Percentiles rank a stretch among this genome's conserved stretches.
Evolutionary conservation across 805 yeast genomes (phyloP).

Genomic region (Kodamaea leandrae): DNA sequence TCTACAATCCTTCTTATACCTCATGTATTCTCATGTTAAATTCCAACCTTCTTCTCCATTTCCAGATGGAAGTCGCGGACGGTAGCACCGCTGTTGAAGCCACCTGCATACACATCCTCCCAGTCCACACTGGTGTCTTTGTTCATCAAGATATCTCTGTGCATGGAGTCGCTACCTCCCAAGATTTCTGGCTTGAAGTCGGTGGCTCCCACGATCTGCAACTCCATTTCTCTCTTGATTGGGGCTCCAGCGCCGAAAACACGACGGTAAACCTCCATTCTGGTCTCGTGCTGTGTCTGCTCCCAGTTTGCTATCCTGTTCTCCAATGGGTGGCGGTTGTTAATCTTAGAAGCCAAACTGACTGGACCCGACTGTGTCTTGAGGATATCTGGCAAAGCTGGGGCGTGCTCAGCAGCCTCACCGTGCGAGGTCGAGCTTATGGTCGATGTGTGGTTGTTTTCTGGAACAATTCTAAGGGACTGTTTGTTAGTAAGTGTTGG

Average conservation of each 20-base stretch:
- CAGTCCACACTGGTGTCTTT: slow-evolving; percentile 80
- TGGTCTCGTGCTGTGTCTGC: slow-evolving; percentile 61
- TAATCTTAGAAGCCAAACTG: slow-evolving; percentile 57
- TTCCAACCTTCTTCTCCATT: slow-evolving; percentile 63
- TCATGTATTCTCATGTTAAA: slow-evolving; percentile 30
- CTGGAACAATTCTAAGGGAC: slow-evolving; percentile 59
- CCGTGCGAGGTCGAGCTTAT: slow-evolving; percentile 54
- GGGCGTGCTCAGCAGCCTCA: slow-evolving; percentile 61
- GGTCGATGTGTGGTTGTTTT: slow-evolving; percentile 39
- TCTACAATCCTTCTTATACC: neutral
- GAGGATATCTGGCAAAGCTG: slow-evolving; percentile 66
- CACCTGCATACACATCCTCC: slow-evolving; percentile 86
- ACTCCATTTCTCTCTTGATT: slow-evolving; percentile 86
- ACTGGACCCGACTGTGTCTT: slow-evolving; percentile 65
- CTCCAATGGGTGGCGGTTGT: slow-evolving; percentile 85
- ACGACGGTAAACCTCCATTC: slow-evolving; percentile 75
- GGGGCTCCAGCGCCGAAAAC: slow-evolving; percentile 94
- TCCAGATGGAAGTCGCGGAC: slow-evolving; percentile 65
- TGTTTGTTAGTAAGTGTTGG: slow-evolving; percentile 17
- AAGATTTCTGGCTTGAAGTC: slow-evolving; percentile 65
- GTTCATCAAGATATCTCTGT: slow-evolving; percentile 74
- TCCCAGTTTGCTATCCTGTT: slow-evolving; percentile 78
- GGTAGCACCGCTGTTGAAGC: slow-evolving; percentile 39
- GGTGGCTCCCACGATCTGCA: slow-evolving; percentile 64
- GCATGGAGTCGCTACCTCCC: slow-evolving; percentile 60